Evolutionary conservation across 176 grass and related monocot species (phyloP).

Genomic region (Dactylis glomerata): DNA sequence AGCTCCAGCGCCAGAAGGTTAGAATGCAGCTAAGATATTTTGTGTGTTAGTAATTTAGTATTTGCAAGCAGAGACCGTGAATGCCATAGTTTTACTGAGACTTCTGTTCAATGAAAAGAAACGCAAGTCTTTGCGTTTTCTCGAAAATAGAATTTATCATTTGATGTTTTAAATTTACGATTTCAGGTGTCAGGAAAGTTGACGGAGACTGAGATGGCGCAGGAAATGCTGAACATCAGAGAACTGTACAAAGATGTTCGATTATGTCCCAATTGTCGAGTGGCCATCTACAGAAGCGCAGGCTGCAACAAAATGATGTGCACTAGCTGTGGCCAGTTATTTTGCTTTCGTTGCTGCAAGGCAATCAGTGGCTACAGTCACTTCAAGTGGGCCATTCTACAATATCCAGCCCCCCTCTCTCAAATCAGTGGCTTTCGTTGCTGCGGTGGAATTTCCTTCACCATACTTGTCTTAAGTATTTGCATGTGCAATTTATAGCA

Average conservation of each 20-base stretch:
- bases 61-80: not conserved
- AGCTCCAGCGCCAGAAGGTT: not conserved
- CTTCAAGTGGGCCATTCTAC: constrained; percentile 33
- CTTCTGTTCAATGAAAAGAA: too few species aligned
- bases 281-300: not conserved
- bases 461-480: not conserved
- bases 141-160: not conserved
- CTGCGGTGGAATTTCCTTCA: not conserved
- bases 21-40: not conserved
- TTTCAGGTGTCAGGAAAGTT: not conserved
- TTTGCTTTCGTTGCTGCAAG: constrained; percentile 58
- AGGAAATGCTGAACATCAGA: not conserved
- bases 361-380: constrained; percentile 42
- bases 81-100: not conserved
- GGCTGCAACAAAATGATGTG: constrained; percentile 49
- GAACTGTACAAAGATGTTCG: not conserved
- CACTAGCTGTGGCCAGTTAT: constrained; percentile 44
- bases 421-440: too few species aligned
- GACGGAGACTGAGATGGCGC: not conserved
- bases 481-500: not conserved
- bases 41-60: not conserved
- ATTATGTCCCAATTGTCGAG: not conserved
- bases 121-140: too few species aligned
- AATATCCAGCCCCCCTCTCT: not conserved
- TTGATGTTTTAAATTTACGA: not conserved